Conservation (phyloP, 352 stramenopile species). For the Phytophthora agathidicida region DNA sequence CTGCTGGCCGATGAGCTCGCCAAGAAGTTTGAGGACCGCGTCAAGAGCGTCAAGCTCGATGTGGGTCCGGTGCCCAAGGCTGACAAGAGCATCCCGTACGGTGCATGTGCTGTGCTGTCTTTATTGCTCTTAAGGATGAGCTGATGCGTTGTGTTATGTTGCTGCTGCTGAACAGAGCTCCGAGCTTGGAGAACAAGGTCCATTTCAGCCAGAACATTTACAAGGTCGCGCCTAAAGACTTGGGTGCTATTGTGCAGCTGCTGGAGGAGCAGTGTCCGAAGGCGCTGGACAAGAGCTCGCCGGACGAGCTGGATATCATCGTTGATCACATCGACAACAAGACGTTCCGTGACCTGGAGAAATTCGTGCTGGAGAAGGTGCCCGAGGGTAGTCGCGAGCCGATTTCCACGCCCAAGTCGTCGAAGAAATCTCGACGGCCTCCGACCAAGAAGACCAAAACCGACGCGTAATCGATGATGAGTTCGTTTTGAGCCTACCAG, state of each 20-base stretch:
- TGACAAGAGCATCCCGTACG: constrained; percentile 78
- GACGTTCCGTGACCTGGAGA: constrained; percentile 88
- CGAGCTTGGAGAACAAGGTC: constrained; percentile 83
- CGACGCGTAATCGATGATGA: constrained; percentile 35
- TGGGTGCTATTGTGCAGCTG: constrained; percentile 77
- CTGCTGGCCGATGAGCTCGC: constrained; percentile 80
- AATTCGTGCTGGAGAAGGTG: constrained; percentile 79
- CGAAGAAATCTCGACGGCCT: constrained; percentile 54
- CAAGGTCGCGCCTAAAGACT: constrained; percentile 78
- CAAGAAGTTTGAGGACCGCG: constrained; percentile 89
- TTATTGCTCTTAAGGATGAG: no score
- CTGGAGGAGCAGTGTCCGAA: constrained; percentile 88
- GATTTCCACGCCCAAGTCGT: constrained; percentile 67
- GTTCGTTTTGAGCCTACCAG: constrained; percentile 19
- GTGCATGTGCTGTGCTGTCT: no score
- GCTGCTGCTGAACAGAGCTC: constrained; percentile 54
- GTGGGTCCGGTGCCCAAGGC: constrained; percentile 62
- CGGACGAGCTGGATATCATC: constrained; percentile 89
- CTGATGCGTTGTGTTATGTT: not conserved
- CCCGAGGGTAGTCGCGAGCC: constrained; percentile 69
- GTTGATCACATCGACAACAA: constrained; percentile 89
- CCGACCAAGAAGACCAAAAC: constrained; percentile 76
- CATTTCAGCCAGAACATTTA: constrained; percentile 91
- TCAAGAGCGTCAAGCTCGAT: constrained; percentile 85
- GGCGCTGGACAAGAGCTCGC: constrained; percentile 84